Conservation (phyloP, 257 asterid genomes). For the Catharanthus roseus region DNA sequence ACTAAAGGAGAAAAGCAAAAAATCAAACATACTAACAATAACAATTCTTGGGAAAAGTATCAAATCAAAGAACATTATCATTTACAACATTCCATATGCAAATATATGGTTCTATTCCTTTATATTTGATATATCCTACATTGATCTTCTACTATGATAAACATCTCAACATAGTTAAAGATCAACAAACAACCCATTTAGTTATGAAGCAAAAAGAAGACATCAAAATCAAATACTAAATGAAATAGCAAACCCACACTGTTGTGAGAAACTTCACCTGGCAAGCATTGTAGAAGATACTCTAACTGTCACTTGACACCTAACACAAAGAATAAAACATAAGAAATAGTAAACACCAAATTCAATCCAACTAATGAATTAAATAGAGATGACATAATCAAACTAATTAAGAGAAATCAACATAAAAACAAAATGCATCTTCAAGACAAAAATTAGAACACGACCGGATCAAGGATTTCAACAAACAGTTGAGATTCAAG, state of each 20-base stretch:
- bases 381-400: not conserved
- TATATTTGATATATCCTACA: too few relatives aligned
- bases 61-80: not conserved
- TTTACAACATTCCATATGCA: not conserved
- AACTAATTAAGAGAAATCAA: slow-evolving; percentile 15
- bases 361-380: slow-evolving; percentile 17
- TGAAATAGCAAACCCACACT: not conserved
- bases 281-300: slow-evolving; percentile 85
- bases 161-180: not conserved
- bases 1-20: too few relatives aligned
- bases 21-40: too few relatives aligned
- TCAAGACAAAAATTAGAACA: slow-evolving; percentile 19
- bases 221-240: not conserved
- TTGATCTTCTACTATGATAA: not conserved
- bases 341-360: slow-evolving; percentile 6
- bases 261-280: slow-evolving; percentile 43
- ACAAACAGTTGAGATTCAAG: slow-evolving; percentile 21
- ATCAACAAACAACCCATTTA: not conserved
- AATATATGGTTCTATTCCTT: not conserved
- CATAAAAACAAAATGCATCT: slow-evolving; percentile 22
- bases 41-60: too few relatives aligned
- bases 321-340: slow-evolving; percentile 23
- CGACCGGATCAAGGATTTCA: slow-evolving; percentile 42
- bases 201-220: not conserved
- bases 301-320: slow-evolving; percentile 94